Conservation (phyloP, 805 yeast species). For the Lachancea sp. region DNA sequence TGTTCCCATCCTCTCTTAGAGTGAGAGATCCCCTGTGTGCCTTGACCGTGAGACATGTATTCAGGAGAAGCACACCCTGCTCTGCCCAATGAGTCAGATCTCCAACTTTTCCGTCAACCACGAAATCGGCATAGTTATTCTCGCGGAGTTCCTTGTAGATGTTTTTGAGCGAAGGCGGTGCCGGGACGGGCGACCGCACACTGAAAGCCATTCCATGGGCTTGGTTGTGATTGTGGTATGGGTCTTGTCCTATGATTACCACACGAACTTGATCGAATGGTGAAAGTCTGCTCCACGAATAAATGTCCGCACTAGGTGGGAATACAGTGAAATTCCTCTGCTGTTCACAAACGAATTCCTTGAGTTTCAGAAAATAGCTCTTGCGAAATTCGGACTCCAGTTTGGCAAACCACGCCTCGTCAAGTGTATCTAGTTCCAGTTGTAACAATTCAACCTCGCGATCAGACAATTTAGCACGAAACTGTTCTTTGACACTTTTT, state of each 20-base stretch:
- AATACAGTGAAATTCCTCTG: slow-evolving; percentile 47
- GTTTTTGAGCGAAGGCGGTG: slow-evolving; percentile 84
- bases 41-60: slow-evolving; percentile 83
- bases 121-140: slow-evolving; percentile 68
- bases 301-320: slow-evolving; percentile 72
- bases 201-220: slow-evolving; percentile 97
- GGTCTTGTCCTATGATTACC: slow-evolving; percentile 89
- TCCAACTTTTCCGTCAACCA: slow-evolving; percentile 42
- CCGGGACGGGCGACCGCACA: slow-evolving; percentile 74
- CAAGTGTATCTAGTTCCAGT: slow-evolving; percentile 65
- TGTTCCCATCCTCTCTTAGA: slow-evolving; percentile 87
- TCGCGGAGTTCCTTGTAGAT: slow-evolving; percentile 71
- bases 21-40: slow-evolving; percentile 95
- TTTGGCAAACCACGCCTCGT: slow-evolving; percentile 69
- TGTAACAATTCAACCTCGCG: slow-evolving; percentile 37
- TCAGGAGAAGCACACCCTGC: slow-evolving; percentile 81
- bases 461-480: slow-evolving; percentile 12
- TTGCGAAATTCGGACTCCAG: slow-evolving; percentile 69
- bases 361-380: slow-evolving; percentile 74
- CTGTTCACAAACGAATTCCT: slow-evolving; percentile 52
- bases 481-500: slow-evolving; percentile 7
- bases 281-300: slow-evolving; percentile 87
- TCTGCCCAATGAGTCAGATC: slow-evolving; percentile 78
- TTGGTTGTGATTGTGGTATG: slow-evolving; percentile 86
- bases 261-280: slow-evolving; percentile 71